Base-by-base conservation (phyloP, 495 filamentous ascomycete genomes). In the Aspergillus mulundensis region DNA sequence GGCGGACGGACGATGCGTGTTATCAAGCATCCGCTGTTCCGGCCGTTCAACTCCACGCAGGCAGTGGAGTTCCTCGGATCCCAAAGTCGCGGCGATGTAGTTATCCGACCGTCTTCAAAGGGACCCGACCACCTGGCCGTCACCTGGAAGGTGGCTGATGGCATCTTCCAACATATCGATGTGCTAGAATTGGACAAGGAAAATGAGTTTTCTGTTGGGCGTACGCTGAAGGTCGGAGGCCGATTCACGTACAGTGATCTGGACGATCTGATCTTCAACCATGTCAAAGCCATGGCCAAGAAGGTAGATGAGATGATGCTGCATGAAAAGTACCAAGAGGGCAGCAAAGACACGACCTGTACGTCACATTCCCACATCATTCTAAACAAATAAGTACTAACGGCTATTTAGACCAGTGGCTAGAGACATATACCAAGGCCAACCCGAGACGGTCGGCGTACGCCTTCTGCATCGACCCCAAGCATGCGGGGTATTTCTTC, bases 141-240 rank as follows among this genome's bases (percentile, higher is more conserved):
- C 39, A 98, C 94, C 1, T 98, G 94, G 94, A 98, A 97, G 72
- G 90, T 98, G n/a, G 83, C 89, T 0, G 90, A 97, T 61, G 87
- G 87, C 54, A 83, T 97, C 34, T 97, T 90, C 64, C 93, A 98
- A 73, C 94, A 98, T 65, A 89, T 98, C 53, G 95, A 98, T 68
- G 95, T 98, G 32, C 81, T 98, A 18, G 94, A 98, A 70, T 71
- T 98, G 53, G 89, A 95, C 72, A 98, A 98, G 72, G 90, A 93
- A 60, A 97, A 88, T 49, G 92, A 97, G 70, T 95, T 96, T 68
- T 91, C 90, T 4, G 87, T 97, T 12, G 94, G 95, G 28, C 84
- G 82, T 53, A 83, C 83, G 15, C 79, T 97, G 43, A 89, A 88
- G 61, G 87, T 97, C 39, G 88, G 84, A 14, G 87, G 89, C 43